Percentiles rank a stretch among this genome's conserved stretches.
These are phyloP conservation scores for Puccinia brachypodii DNA, from an alignment of 1,284 basidiomycete species.

Conservation along the genomic window DNA sequence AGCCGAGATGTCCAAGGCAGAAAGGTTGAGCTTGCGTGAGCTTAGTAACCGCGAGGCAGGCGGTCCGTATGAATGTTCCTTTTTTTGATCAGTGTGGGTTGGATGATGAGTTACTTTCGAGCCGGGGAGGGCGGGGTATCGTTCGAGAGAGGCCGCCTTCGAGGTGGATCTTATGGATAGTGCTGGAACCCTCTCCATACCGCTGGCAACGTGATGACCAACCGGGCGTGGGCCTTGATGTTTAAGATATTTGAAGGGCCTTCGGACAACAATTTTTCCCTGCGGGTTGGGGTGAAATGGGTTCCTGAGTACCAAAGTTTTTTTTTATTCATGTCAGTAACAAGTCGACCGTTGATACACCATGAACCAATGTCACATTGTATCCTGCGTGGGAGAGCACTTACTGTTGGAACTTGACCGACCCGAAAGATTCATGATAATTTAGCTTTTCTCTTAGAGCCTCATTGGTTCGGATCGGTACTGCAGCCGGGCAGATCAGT, in stretches of 20 bases:
- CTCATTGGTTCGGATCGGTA: background rate
- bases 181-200: background rate
- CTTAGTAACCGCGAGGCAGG: constrained; percentile 25
- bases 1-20: constrained; percentile 13
- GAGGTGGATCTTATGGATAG: background rate
- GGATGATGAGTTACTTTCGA: background rate
- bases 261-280: background rate
- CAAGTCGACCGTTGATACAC: background rate
- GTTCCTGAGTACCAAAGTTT: background rate
- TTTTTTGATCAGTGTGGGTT: background rate
- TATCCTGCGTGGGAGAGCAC: background rate
- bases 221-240: constrained; percentile 32
- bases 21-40: constrained; percentile 34
- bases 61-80: background rate
- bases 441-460: background rate
- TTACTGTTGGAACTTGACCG: background rate
- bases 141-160: background rate
- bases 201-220: background rate
- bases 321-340: too few species aligned
- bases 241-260: constrained; percentile 38
- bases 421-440: background rate
- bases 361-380: background rate
- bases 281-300: background rate
- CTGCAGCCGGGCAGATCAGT: background rate
- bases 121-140: background rate